Evolutionary conservation across 148 eudicot genomes (phyloP).

Genomic region (Fagopyrum homotropicum): DNA sequence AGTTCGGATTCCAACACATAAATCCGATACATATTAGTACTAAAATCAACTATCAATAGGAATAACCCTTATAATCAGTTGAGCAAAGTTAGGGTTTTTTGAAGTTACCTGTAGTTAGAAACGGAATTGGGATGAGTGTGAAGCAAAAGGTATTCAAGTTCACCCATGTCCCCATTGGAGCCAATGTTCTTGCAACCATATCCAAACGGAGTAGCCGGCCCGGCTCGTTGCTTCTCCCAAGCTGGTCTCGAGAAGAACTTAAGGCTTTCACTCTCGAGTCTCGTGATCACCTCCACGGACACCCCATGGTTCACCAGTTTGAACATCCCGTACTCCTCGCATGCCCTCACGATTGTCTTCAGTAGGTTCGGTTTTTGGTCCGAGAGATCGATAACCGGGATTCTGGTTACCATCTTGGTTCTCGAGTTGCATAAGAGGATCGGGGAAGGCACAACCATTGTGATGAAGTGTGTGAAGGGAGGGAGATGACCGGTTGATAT

Average conservation of each 20-base stretch:
- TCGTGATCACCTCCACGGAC: conserved; percentile 27
- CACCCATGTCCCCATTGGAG: conserved; percentile 44
- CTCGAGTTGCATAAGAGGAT: not conserved
- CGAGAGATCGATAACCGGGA: conserved; percentile 49
- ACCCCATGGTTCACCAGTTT: conserved; percentile 49
- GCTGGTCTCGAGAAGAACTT: conserved; percentile 41
- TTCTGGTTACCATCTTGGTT: no score
- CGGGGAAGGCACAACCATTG: not conserved
- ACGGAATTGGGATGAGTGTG: not conserved
- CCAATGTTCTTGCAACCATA: conserved; percentile 55
- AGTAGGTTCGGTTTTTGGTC: conserved; percentile 16
- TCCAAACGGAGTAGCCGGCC: conserved; percentile 32
- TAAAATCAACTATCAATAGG: no score
- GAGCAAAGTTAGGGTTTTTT: not conserved
- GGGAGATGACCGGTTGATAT: not conserved
- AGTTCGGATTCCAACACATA: no score
- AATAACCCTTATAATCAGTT: no score
- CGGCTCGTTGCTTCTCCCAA: conserved; percentile 25
- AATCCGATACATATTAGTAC: no score
- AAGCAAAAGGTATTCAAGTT: conserved; percentile 48
- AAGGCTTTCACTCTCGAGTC: conserved; percentile 33
- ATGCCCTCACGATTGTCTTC: conserved; percentile 32
- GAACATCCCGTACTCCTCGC: conserved; percentile 51
- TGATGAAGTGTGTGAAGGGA: not conserved
- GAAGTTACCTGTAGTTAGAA: not conserved